Evolutionary conservation across 495 filamentous ascomycete genomes (phyloP).

Genomic region (Aspergillus affinis): DNA sequence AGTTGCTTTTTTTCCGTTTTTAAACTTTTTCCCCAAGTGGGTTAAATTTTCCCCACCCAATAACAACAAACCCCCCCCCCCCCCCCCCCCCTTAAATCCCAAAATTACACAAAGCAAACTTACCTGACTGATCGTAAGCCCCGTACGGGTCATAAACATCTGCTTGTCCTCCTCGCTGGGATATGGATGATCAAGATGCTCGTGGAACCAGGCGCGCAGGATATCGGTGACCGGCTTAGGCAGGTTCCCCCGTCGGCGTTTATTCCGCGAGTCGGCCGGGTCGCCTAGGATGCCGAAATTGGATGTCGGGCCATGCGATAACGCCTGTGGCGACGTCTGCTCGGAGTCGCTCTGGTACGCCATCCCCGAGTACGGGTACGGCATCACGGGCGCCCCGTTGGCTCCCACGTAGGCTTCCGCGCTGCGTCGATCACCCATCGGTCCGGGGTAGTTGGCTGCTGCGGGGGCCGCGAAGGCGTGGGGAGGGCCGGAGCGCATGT

Average conservation of each 20-base stretch:
- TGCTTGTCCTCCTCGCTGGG: slow-evolving; percentile 91
- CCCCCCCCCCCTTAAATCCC: too few relatives aligned
- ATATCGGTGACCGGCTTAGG: slow-evolving; percentile 84
- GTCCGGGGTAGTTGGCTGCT: slow-evolving; percentile 15
- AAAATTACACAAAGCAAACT: slow-evolving; percentile 12
- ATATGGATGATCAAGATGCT: slow-evolving; percentile 79
- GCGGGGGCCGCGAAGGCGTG: slow-evolving; percentile 13
- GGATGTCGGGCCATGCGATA: slow-evolving; percentile 36
- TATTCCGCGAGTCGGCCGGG: slow-evolving; percentile 46
- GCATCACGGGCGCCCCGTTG: slow-evolving; percentile 27
- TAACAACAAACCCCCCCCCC: too few relatives aligned
- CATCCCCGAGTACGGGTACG: slow-evolving; percentile 34
- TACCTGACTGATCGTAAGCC: slow-evolving; percentile 78
- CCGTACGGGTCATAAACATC: slow-evolving; percentile 70
- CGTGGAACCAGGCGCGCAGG: slow-evolving; percentile 75
- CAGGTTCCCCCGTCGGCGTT: slow-evolving; percentile 75
- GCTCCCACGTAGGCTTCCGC: slow-evolving; percentile 26
- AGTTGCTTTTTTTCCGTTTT: too few relatives aligned
- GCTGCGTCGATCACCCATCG: slow-evolving; percentile 28
- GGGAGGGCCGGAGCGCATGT: slow-evolving; percentile 26
- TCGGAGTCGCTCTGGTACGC: slow-evolving; percentile 37
- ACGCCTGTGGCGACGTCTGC: slow-evolving; percentile 29
- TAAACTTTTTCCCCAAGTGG: too few relatives aligned
- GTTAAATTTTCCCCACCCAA: too few relatives aligned
- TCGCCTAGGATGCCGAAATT: slow-evolving; percentile 50